These are phyloP conservation scores for Rhodamnia argentea DNA, from an alignment of 345 rosid genomes.

Conservation along the genomic window DNA sequence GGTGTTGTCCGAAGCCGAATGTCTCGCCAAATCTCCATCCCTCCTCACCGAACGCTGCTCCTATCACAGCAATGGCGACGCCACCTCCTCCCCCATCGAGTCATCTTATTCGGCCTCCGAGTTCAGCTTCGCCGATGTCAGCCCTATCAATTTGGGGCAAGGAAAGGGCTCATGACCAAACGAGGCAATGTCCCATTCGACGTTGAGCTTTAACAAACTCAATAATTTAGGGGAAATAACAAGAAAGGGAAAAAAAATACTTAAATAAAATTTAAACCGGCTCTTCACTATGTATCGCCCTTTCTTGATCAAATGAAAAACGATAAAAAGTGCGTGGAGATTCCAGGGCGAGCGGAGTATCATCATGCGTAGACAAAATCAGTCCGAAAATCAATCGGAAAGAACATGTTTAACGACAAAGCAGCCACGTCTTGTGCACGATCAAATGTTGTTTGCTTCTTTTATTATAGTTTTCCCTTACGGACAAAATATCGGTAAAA, in stretches of 20 bases:
- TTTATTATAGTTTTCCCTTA: background rate
- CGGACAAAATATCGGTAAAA: background rate
- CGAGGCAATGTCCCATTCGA: no score
- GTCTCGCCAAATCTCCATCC: background rate
- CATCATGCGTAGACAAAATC: background rate
- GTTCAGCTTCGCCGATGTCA: background rate
- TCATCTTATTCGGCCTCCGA: no score
- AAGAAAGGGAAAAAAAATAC: no score
- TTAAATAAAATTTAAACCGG: no score
- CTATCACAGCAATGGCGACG: background rate
- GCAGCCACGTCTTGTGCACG: background rate
- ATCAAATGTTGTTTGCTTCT: background rate
- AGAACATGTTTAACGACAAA: background rate
- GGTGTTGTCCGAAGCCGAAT: slow-evolving; percentile 15
- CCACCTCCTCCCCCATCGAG: background rate
- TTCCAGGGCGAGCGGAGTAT: background rate
- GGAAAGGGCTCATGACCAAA: no score
- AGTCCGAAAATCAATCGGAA: background rate
- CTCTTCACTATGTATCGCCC: background rate
- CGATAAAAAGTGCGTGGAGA: background rate
- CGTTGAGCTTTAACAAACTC: no score
- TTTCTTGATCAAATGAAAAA: background rate
- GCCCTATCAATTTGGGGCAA: background rate
- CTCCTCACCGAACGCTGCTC: slow-evolving; percentile 4
- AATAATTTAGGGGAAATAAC: no score